Conservation (phyloP, 1,139 yeast genomes). For the Protomyces lactucae-debilis region DNA sequence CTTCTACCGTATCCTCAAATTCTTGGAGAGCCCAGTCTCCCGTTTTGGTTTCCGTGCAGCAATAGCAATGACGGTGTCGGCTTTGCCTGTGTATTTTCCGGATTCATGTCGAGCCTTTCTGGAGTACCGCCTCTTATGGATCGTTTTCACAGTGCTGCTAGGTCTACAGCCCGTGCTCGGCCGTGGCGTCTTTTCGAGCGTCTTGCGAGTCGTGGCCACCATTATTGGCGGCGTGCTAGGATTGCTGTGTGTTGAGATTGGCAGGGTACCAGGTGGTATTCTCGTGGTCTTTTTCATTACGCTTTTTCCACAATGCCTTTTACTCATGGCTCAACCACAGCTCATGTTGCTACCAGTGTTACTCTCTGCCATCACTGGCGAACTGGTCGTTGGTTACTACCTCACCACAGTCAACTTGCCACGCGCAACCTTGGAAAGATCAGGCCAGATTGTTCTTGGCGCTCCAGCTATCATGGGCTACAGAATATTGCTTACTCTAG, state of each 20-base stretch:
- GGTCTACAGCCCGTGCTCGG: conserved; percentile 24
- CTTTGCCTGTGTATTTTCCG: conserved; percentile 22
- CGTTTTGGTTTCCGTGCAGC: conserved; percentile 23
- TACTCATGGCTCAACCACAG: conserved; percentile 1
- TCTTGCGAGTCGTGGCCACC: conserved; percentile 14
- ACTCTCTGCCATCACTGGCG: conserved; percentile 16
- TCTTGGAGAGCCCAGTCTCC: conserved; percentile 9
- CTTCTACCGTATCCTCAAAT: conserved; percentile 3
- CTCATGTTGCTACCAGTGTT: conserved; percentile 4
- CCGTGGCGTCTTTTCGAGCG: conserved; percentile 8
- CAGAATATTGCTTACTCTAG: conserved; percentile 18
- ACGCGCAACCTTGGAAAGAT: background rate
- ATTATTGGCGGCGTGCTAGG: conserved; percentile 23
- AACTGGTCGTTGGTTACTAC: conserved; percentile 20
- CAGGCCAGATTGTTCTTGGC: conserved; percentile 14
- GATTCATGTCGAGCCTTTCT: conserved; percentile 5
- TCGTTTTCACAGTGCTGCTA: conserved; percentile 17
- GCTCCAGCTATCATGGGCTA: conserved; percentile 23
- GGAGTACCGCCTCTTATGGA: conserved; percentile 20
- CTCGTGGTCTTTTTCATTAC: conserved; percentile 11
- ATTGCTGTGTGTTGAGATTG: conserved; percentile 17
- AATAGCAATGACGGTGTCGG: conserved; percentile 13
- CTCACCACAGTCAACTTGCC: conserved; percentile 4
- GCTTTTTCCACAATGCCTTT: conserved; percentile 1
- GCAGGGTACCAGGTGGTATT: conserved; percentile 17